Evolutionary conservation across 164 flowering plant genomes (phyloP).

Genomic region (Brasenia schreberi): DNA sequence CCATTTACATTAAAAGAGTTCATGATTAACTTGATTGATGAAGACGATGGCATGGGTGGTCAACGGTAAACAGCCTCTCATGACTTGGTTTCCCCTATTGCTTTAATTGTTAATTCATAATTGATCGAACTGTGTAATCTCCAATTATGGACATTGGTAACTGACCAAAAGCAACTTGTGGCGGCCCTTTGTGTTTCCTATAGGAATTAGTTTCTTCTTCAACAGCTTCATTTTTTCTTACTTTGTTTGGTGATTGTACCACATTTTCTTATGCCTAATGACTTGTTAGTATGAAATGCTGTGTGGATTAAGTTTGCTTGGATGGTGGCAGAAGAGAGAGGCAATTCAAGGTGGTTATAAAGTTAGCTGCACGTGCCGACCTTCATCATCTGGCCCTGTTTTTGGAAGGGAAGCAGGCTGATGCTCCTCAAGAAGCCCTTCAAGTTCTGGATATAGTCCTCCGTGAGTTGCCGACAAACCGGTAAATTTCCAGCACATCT

Average conservation of each 20-base stretch:
- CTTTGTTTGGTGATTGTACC: not conserved
- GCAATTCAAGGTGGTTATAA: slow-evolving; percentile 68
- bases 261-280: not conserved
- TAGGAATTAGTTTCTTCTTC: not conserved
- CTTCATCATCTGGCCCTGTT: slow-evolving; percentile 84
- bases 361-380: slow-evolving; percentile 83
- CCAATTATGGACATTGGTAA: no score
- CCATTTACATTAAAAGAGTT: slow-evolving; percentile 73
- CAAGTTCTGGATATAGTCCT: slow-evolving; percentile 95
- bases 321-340: slow-evolving; percentile 47
- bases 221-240: not conserved
- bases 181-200: no score
- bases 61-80: slow-evolving; percentile 28
- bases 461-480: slow-evolving; percentile 70
- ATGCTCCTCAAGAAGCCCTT: slow-evolving; percentile 99
- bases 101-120: not conserved
- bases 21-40: slow-evolving; percentile 56
- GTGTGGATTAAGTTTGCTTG: not conserved
- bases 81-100: not conserved
- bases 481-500: slow-evolving; percentile 22
- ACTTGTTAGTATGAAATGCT: not conserved
- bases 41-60: slow-evolving; percentile 68
- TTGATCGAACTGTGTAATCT: no score
- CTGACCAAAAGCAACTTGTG: no score
- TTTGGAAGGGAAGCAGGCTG: slow-evolving; percentile 75